A percentile compares a stretch with the other conserved stretches of the same genome.
Evolutionary conservation across 768 basidiomycete species (phyloP).

Genomic region (Crucibulum laeve): DNA sequence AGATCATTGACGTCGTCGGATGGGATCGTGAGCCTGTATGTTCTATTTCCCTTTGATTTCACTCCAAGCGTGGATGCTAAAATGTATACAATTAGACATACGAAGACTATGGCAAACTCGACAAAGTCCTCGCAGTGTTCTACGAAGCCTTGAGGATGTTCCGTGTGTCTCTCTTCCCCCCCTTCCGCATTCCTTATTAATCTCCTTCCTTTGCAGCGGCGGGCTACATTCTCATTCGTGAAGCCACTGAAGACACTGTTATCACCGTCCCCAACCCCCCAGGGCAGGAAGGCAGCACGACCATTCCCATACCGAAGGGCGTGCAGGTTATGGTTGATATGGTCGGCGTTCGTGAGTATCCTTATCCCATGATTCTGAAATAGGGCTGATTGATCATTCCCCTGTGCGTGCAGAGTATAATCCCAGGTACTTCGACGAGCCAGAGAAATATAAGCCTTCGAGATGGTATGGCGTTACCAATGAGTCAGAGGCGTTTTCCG

Average conservation of each 20-base stretch:
- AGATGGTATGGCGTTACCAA: conserved; percentile 40
- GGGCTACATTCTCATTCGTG: conserved; percentile 34
- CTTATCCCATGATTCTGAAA: not conserved
- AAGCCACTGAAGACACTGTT: conserved; percentile 38
- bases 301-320: conserved; percentile 35
- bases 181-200: not conserved
- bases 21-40: conserved; percentile 25
- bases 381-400: not conserved
- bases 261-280: conserved; percentile 34
- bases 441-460: conserved; percentile 43
- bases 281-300: conserved; percentile 31
- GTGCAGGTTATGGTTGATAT: conserved; percentile 41
- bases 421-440: conserved; percentile 43
- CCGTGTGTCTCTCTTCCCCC: conserved; percentile 27
- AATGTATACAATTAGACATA: conserved; percentile 21
- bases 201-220: conserved; percentile 21
- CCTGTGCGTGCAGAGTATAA: conserved; percentile 35
- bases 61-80: not conserved
- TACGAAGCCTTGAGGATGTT: conserved; percentile 42
- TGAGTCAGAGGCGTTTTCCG: conserved; percentile 40
- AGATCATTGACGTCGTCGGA: conserved; percentile 36
- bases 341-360: conserved; percentile 41
- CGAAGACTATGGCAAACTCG: conserved; percentile 35
- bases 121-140: conserved; percentile 39
- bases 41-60: not conserved